Base-by-base conservation (phyloP, 345 rosid species). In the Eucalyptus regnans region DNA sequence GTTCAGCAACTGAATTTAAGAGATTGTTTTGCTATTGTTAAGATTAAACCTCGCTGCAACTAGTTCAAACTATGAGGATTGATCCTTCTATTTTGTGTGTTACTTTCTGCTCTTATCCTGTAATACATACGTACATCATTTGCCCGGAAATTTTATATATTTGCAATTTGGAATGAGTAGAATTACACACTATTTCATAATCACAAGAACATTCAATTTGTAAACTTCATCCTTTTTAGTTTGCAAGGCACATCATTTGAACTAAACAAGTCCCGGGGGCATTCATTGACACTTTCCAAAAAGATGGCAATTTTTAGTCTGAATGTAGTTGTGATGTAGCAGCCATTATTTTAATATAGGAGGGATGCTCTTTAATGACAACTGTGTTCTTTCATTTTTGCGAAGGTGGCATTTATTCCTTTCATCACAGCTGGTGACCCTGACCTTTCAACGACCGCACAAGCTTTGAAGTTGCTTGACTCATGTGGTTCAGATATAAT, bases 401-500 rank as follows among this genome's bases (percentile, higher is more conserved):
- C 86, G 93, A 90, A 97, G 99, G 97, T 98, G 89, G 99, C 98
- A 87, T 86, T 98, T 86, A 95, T 98, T 88, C 98, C 99, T n/a
- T 98, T 94, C 94, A 98, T 97, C 88, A 98, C 99, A 44, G 99
- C 98, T 43, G 99, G 99, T 88, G 99, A 97, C 90, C 99, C 99
- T 88, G 99, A 98, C 93, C 97, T 98, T 92, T 93, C 96, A n/a
- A 96, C 99, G 41, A 97, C 99, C 4, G 98, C 97, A 6, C 93
- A 95, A 92, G 99, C 99, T 88, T 92, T 98, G 86, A 96, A 97
- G 94, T 91, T 98, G 90, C 95, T 98, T 86, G 97, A 96, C 60
- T 92, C 96, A 4, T 96, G 98, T 91, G 99, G 99, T 50, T 95
- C 93, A 4, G 99, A 98, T 93, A 96, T 98, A 41, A 98, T 98